Evolutionary conservation across 257 asterid genomes (phyloP).

Genomic region (Echium plantagineum): DNA sequence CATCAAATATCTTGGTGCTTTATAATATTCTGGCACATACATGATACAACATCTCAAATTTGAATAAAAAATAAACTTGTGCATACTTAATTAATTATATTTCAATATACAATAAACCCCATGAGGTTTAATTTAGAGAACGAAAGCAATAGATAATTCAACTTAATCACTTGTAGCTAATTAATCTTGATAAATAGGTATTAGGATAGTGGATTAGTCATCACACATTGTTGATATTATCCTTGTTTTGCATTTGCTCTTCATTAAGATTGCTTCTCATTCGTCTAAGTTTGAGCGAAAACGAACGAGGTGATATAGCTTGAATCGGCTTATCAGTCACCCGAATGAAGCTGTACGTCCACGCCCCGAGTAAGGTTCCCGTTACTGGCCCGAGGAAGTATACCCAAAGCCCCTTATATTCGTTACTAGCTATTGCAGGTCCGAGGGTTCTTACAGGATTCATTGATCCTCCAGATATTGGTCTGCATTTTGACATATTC

Average conservation of each 20-base stretch:
- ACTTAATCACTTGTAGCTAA: too few species aligned
- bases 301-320: constrained; percentile 20
- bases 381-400: constrained; percentile 59
- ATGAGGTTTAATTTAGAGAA: too few species aligned
- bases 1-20: too few species aligned
- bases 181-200: too few species aligned
- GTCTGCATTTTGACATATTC: constrained; percentile 23
- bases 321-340: constrained; percentile 37
- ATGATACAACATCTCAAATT: too few species aligned
- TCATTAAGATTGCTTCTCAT: background rate
- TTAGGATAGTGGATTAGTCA: too few species aligned
- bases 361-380: constrained; percentile 63
- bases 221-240: background rate
- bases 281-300: background rate
- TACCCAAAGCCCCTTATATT: constrained; percentile 60
- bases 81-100: too few species aligned
- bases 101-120: too few species aligned
- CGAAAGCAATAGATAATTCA: too few species aligned
- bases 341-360: constrained; percentile 53
- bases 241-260: background rate
- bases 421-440: constrained; percentile 70
- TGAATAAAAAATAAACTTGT: too few species aligned
- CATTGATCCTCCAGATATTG: constrained; percentile 89
- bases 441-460: constrained; percentile 76
- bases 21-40: too few species aligned